Base-by-base conservation (phyloP, 1,139 yeast species). In the Geotrichum bryndzae region DNA sequence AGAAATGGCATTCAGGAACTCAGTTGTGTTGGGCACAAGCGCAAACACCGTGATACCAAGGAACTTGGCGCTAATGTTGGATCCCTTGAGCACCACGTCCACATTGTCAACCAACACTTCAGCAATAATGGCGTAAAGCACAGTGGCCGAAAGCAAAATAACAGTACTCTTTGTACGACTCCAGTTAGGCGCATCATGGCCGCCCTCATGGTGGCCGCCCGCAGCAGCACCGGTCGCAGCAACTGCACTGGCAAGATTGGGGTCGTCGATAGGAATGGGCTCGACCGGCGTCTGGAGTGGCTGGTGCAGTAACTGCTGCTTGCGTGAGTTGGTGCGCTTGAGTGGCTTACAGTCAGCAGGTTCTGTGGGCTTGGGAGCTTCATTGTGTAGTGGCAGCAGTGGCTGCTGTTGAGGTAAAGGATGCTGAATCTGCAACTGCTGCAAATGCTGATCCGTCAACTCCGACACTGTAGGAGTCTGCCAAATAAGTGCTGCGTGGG, bases 121-220 rank as follows among this genome's bases (percentile, higher is more conserved):
- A 0, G 99, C 99, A 70, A 94, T 91, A 29, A 91, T 76, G 0
- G 99, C 98, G 74, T 94, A 94, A 46, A 91, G 76, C 13, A 92
- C 68, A 0, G 99, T 94, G 0, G 99, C 96, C 2, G 88, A 83
- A 13, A 94, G 78, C 59, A 94, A 79, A 56, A 94, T 92, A n/a
- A 88, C 82, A 0, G 96, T 83, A 3, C 97, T 89, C 74, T 92
- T 92, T 18, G 80, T 78, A 68, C 95, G 81, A 11, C 96, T 87
- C 99, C 99, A 94, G 72, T 94, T 94, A 53, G 99, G 98, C 0
- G 97, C 96, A 73, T 92, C 98, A 68, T 94, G 99, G 0, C 96
- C 96, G 3, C 88, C 87, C 10, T 75, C 76, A 51, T 73, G 77
- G 10, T 41, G 48, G 22, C 48, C 48, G 22, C 48, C 48, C 1